Evolutionary conservation across 768 basidiomycete genomes (phyloP), one percentile per base, ranked within the genome.

Genomic region (Suillus weaverae): DNA sequence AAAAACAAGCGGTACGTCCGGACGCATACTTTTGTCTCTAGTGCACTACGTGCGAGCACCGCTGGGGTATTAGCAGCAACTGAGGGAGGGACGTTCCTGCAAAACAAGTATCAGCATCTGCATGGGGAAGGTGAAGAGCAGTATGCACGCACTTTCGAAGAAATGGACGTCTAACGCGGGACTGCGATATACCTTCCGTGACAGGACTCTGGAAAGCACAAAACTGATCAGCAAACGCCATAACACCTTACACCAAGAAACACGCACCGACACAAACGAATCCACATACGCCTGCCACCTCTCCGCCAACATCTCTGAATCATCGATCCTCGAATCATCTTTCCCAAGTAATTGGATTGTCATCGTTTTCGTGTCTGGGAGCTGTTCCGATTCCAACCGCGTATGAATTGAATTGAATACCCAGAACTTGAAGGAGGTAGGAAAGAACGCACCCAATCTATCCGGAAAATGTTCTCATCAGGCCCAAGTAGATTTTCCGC

Each of bases 21-120:
- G 41, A 94, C 83, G 76, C 95, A 97, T 63, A 97, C 85, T 67
- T 90, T 90, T 73, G 93, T 91, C 75, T 94, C 91, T 20, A 96
- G 82, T 4, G 84, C 84, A 38, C 89, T 89, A 43, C 73, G 81
- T 1, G 86, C 81, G 35, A 82, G 69, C 30, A 85, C 77, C 48
- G 85, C 79, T 0, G 83, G 84, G 11, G 75, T 76, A 4, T 72
- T 68, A 13, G 80, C 48, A 16, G 16, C 62, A 50, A 57, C 66
- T 5, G 67, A 46, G 7, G 64, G 57, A 39, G 61, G 67, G 26
- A 71, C 62, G 59, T 73, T 70, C 68, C 76, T 79, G 30, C 44
- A 46, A 62, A 20, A 38, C 26, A 57, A 39, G 73, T 69, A 8
- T 70, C 66, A 61, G 78, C 76, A 64, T 30, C 81, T 70, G 68